Evolutionary conservation across 2,329 filamentous ascomycete genomes (phyloP), one percentile per base, ranked within the genome.

Genomic region (Neopestalotiopsis sp.): DNA sequence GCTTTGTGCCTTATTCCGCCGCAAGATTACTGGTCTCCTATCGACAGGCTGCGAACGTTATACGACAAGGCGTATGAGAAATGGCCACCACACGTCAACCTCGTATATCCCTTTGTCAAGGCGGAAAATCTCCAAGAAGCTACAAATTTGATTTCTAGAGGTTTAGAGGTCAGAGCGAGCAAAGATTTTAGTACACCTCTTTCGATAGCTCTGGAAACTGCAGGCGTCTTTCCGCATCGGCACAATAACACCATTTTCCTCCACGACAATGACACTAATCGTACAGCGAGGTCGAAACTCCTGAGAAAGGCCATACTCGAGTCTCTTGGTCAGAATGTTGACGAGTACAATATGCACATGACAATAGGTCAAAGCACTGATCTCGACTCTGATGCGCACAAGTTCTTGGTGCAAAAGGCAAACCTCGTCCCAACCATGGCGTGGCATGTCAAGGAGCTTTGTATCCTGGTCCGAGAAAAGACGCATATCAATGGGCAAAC

Each of bases 51-150:
- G 3, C 86, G 90, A 59, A 83, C 81, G n/a, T 79, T 89, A 13
- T 90, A 92, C 78, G 90, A 92, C 77, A 88, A 88, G 70, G 83
- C 85, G 0, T 87, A 86, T 71, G 81, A 81, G 32, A 87, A 83
- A 77, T 92, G 91, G 90, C 89, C 90, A 3, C 88, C 90, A 13
- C 90, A 92, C 72, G 75, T 92, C 73, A 92, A 92, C 72, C 77
- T 92, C 32, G 73, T 91, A 28, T 92, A 92, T 74, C 91, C 90
- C 0, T 92, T 92, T 75, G 88, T 91, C 6, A 75, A 78, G 2
- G 78, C 82, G 0, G 83, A 86, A 2, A 72, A 73, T 9, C 80
- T 92, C 2, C 73, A 79, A 1, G 72, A 75, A 24, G 88, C 86
- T 1, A 79, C 80, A 1, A 75, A 81, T 3, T 74, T 78, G 14